Evolutionary conservation across 2,329 filamentous ascomycete species (phyloP).

Genomic region (Endocalyx cinctus): DNA sequence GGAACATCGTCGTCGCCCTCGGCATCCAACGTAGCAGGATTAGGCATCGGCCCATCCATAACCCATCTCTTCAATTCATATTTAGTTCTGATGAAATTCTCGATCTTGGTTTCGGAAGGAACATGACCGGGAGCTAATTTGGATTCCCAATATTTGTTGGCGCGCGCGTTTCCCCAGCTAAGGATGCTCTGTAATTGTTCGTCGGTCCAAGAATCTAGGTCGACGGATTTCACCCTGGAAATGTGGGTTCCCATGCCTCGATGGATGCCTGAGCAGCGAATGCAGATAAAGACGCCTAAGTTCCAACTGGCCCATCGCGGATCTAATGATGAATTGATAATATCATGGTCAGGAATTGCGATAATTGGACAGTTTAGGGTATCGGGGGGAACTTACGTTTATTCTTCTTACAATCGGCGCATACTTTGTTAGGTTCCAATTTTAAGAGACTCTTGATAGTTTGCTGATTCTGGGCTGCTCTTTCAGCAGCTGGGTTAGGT

Average conservation of each 20-base stretch:
- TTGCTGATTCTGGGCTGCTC: slow-evolving; percentile 86
- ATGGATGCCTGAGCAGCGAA: slow-evolving; percentile 97
- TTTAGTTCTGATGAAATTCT: slow-evolving; percentile 99
- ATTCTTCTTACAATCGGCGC: slow-evolving; percentile 98
- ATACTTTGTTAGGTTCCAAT: slow-evolving; percentile 91
- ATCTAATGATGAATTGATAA: slow-evolving; percentile 47
- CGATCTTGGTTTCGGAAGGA: slow-evolving; percentile 95
- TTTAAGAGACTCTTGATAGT: slow-evolving; percentile 95
- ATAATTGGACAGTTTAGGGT: slow-evolving; percentile 1
- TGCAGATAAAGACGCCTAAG: slow-evolving; percentile 93
- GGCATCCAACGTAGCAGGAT: slow-evolving; percentile 79
- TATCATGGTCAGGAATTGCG: too few species aligned
- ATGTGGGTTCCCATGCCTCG: slow-evolving; percentile 99
- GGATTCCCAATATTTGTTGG: slow-evolving; percentile 98
- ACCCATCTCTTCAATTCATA: slow-evolving; percentile 98
- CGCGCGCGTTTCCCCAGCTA: slow-evolving; percentile 91
- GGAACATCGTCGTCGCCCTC: slow-evolving; percentile 82
- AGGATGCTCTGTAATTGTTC: slow-evolving; percentile 93
- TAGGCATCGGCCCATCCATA: slow-evolving; percentile 95
- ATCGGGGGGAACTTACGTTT: slow-evolving; percentile 63
- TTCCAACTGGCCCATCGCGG: slow-evolving; percentile 99
- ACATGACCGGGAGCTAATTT: slow-evolving; percentile 88
- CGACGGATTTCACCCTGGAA: slow-evolving; percentile 95
- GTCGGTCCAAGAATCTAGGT: slow-evolving; percentile 97
- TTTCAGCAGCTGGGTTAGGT: slow-evolving; percentile 74